phyloP scores from a whole-genome alignment of 768 basidiomycete genomes.

The Pisolithus tinctorius region DNA sequence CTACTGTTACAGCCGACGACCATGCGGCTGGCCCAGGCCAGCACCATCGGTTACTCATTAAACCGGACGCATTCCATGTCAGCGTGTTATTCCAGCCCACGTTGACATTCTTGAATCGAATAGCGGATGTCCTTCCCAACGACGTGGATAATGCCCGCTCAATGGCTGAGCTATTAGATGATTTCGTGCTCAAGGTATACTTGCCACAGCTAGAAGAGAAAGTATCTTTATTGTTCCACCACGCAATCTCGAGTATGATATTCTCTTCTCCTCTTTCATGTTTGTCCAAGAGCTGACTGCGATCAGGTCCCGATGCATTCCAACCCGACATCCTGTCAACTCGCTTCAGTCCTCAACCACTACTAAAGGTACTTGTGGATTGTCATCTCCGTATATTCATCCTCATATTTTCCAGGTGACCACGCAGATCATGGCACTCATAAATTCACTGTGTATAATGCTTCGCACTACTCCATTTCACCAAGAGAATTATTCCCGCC shows the following conservation, averaged over 20 bases:
- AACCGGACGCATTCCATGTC: constrained; percentile 92
- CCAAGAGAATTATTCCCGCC: constrained; percentile 86
- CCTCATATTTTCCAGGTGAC: constrained; percentile 50
- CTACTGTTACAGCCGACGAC: constrained; percentile 63
- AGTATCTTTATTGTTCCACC: constrained; percentile 80
- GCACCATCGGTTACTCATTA: constrained; percentile 79
- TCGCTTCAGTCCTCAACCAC: constrained; percentile 60
- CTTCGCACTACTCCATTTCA: constrained; percentile 90
- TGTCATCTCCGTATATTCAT: neutral
- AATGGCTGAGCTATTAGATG: constrained; percentile 73
- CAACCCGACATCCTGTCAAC: constrained; percentile 68
- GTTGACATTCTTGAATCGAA: constrained; percentile 70
- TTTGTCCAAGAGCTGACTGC: neutral
- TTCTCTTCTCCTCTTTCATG: neutral
- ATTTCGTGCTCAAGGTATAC: constrained; percentile 90
- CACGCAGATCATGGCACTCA: constrained; percentile 79
- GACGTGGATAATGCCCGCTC: constrained; percentile 60
- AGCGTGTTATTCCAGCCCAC: constrained; percentile 93
- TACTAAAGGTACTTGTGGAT: constrained; percentile 57
- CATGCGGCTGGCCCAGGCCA: constrained; percentile 65
- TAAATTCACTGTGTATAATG: constrained; percentile 91
- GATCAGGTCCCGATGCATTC: constrained; percentile 76
- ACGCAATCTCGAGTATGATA: constrained; percentile 65
- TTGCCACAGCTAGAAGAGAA: constrained; percentile 94
- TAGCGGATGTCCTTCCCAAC: constrained; percentile 65